Evolutionary conservation across 768 basidiomycete species (phyloP), one percentile per base, ranked within the genome.

Genomic region (Pleurotus djamor): DNA sequence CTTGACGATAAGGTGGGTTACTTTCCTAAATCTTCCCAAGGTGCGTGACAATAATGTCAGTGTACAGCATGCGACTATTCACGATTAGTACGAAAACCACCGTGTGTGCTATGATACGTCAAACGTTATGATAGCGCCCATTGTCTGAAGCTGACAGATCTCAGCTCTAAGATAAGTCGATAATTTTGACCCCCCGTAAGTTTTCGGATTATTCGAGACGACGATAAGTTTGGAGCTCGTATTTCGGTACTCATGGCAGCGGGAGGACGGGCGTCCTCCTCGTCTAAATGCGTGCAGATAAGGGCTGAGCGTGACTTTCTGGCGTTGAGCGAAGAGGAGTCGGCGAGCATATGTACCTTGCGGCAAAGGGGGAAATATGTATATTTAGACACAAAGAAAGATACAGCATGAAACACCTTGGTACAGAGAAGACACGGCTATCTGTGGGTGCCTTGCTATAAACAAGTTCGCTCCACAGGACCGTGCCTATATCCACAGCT

Each of bases 1-100:
- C 13, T 52, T 17, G 16, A 44, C 44, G 54, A 56, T 56, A 56
- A 56, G 54, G 41, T 43, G 38, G 54, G 36, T 37, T 17, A 35
- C 36, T 56, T 56, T 41, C 14, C 33, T 44, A 56, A 43, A 17
- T 44, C 41, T 44, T 52, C 54, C 41, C 17, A 38, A 56, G 17
- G 44, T 34, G 54, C 28, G 28, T 56, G 54, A 43, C 35, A 37
- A 54, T 28, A 28, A 28, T 28, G 21, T 28, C 21, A 28, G 21
- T 12, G 21, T 38, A 44, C 37, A 38, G 54, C 41, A 32, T 56
- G 54, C 54, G 28, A 56, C 38, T 32, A 13, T 41, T 43, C 33
- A 56, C 37, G 7, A 9, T 56, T 47, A 43, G 41, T 41, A 43
- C 54, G 8, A 17, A 14, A n/a, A 44, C 35, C 41, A 21, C 54